Evolutionary conservation across 2,329 filamentous ascomycete genomes (phyloP), one percentile per base, ranked within the genome.

Genomic region (Acephala macrosclerotiorum): DNA sequence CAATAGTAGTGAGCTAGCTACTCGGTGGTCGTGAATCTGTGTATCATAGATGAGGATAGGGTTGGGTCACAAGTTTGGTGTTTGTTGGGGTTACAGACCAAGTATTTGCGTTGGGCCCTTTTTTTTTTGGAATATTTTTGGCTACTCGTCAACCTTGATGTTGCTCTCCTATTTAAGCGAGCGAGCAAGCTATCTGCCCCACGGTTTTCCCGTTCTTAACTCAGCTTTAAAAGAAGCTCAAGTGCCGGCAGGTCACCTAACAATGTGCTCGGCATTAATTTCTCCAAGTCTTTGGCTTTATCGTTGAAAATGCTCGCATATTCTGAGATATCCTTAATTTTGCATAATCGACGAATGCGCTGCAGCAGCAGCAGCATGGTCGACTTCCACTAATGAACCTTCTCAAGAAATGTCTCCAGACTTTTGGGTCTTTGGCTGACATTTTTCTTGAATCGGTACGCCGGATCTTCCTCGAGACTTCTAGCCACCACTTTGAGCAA

Each of bases 151-250:
- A 6, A 18, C n/a, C 4, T 42, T 18, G 40, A 42, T 16, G 14
- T 42, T 16, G 22, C 45, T 49, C 45, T 49, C 45, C 45, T 49
- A 11, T 49, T 49, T 49, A 49, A 22, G 45, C 45, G 45, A 49
- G 45, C 7, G 45, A 22, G 45, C 22, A 25, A 49, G 45, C 45
- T 9, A 33, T 25, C 20, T 12, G 20, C 45, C 11, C 45, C n/a
- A 25, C 20, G 2, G 7, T 49, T 49, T 26, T 49, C n/a, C 45
- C 45, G 20, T 7, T 14, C 7, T 25, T 25, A 25, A 14, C 8
- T n/a, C 3, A 3, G 14, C n/a, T 49, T 22, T n/a, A 7, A 18
- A 42, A 2, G 14, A 42, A 18, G 40, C 16, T 16, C 18, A 42
- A 42, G 40, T 42, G 6, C n/a, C n/a, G 2, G 40, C n/a, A 33